These are phyloP conservation scores for Fusarium avenaceum DNA, from an alignment of 2,329 filamentous ascomycete genomes.

Conservation along the genomic window DNA sequence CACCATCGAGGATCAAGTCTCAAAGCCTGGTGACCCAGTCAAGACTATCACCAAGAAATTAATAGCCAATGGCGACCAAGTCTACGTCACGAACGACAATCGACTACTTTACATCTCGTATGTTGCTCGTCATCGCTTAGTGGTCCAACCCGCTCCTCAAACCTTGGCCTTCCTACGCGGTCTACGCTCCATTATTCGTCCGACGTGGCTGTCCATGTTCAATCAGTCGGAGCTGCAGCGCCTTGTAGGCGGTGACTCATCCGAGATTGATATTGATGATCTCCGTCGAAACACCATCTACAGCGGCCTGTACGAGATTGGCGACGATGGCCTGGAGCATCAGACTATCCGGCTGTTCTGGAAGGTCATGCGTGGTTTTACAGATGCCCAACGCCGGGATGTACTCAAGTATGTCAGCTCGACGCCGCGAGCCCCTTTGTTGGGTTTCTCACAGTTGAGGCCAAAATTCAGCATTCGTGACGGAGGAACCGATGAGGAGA, in stretches of 20 bases:
- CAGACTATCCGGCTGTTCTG: conserved; percentile 90
- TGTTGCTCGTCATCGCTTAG: conserved; percentile 87
- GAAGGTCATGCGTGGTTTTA: conserved; percentile 84
- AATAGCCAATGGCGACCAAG: conserved; percentile 80
- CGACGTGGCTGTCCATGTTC: conserved; percentile 97
- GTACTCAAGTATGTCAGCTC: conserved; percentile 97
- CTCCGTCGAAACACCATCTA: conserved; percentile 87
- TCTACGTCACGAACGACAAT: conserved; percentile 90
- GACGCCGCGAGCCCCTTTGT: conserved; percentile 87
- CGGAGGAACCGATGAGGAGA: conserved; percentile 69
- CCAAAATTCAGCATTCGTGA: conserved; percentile 93
- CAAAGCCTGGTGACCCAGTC: conserved; percentile 59
- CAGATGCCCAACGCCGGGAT: conserved; percentile 82
- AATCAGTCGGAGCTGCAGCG: conserved; percentile 96
- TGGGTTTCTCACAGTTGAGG: conserved; percentile 88
- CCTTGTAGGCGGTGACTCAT: conserved; percentile 88
- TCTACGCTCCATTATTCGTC: conserved; percentile 88
- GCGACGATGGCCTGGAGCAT: conserved; percentile 90
- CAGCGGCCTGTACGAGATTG: conserved; percentile 87
- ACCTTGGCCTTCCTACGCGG: conserved; percentile 90
- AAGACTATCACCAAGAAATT: conserved; percentile 81
- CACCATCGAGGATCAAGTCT: conserved; percentile 82
- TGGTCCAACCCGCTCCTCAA: conserved; percentile 82
- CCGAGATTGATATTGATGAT: conserved; percentile 88
- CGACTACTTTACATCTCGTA: conserved; percentile 94